Evolutionary conservation across 2,329 filamentous ascomycete species (phyloP), one percentile per base, ranked within the genome.

Genomic region (Thielaviopsis ethacetica): DNA sequence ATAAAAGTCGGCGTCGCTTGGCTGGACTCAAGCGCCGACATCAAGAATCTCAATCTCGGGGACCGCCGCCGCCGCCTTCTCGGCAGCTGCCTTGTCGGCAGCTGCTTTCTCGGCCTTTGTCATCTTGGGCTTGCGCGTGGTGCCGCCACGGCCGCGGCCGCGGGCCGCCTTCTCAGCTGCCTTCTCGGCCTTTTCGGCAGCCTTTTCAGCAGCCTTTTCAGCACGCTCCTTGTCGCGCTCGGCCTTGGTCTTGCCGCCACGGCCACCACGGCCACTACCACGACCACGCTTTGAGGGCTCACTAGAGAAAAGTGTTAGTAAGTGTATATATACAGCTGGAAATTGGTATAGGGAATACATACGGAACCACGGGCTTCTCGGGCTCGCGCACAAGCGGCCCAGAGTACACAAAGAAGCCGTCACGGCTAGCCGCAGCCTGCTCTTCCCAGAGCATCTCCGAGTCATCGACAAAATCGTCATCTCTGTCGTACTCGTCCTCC

Each of bases 371-470:
- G 41, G 79, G 77, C 71, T 93, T 91, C 72, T 95, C 86, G 22
- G 85, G 87, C 71, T 95, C 90, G 5, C 86, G 86, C 22, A 97
- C 81, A 53, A 98, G 75, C 9, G 91, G 91, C 3, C 93, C 93
- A 62, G 88, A 94, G 71, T 96, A 98, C 1, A 98, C 93, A 69
- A 97, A 98, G 74, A 97, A 98, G 1, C 93, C 93, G 68, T 97
- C 93, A 65, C 91, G 88, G 64, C 88, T 91, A 53, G 93, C 91
- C 4, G 91, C 90, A 6, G 91, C 91, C 68, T 95, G 88, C 67
- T 95, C 89, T 71, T 97, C 89, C 91, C 91, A 97, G 0, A 94
- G 78, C 67, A 96, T 71, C 69, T 98, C 93, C 1, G 90, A 94
- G 68, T 98, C 93, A 66, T 98, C 93, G 59, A 91, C 82, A 71